These are phyloP conservation scores for Paramyrothecium roridum DNA, from an alignment of 2,329 filamentous ascomycete genomes.

Conservation along the genomic window DNA sequence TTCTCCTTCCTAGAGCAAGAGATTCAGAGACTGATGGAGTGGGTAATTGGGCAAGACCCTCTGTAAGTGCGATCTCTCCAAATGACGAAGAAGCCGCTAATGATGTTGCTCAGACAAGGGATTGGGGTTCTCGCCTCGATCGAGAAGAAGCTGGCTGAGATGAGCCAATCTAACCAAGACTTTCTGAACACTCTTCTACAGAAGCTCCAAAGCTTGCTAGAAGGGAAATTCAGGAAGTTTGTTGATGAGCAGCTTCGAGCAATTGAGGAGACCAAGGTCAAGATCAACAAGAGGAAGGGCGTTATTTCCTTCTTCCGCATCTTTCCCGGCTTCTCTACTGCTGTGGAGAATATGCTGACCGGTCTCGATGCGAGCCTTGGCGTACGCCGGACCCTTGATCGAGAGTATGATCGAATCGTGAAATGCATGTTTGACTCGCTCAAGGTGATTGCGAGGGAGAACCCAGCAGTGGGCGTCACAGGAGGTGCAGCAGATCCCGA, in stretches of 20 bases:
- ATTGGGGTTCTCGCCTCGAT: slow-evolving; percentile 80
- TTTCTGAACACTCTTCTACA: slow-evolving; percentile 79
- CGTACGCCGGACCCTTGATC: slow-evolving; percentile 75
- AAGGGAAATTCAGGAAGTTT: slow-evolving; percentile 78
- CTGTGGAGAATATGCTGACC: slow-evolving; percentile 79
- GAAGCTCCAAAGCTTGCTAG: slow-evolving; percentile 72
- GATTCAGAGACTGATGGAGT: slow-evolving; percentile 76
- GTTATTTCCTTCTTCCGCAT: slow-evolving; percentile 94
- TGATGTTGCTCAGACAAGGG: slow-evolving; percentile 65
- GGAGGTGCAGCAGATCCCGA: slow-evolving; percentile 58
- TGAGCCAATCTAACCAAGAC: slow-evolving; percentile 90
- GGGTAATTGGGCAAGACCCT: slow-evolving; percentile 76
- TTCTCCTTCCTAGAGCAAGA: slow-evolving; percentile 80
- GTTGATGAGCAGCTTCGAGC: slow-evolving; percentile 92
- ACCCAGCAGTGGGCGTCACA: slow-evolving; percentile 45
- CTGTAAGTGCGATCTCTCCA: slow-evolving; percentile 55
- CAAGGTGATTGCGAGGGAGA: slow-evolving; percentile 84
- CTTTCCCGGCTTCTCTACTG: slow-evolving; percentile 81
- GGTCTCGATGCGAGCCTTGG: slow-evolving; percentile 53
- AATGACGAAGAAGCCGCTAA: slow-evolving; percentile 8
- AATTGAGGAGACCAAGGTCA: slow-evolving; percentile 97
- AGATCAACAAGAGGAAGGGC: slow-evolving; percentile 97
- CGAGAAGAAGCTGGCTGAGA: slow-evolving; percentile 73
- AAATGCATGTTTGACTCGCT: slow-evolving; percentile 97
- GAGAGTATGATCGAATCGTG: slow-evolving; percentile 84